Evolutionary conservation across 2,329 filamentous ascomycete species (phyloP).

Genomic region (Fusarium anthophilum): DNA sequence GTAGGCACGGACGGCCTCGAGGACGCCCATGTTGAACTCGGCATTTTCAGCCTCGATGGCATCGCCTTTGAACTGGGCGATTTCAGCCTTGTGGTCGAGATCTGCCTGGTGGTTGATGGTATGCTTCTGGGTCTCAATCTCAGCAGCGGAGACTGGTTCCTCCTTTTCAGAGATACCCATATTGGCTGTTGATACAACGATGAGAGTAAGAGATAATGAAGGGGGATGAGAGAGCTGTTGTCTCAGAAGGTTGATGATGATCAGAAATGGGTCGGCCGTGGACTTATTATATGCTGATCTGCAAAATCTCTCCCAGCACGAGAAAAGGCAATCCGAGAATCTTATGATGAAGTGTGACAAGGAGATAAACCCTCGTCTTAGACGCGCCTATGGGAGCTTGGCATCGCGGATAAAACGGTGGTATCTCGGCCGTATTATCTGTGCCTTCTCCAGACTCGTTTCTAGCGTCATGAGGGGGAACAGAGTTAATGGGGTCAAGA

Average conservation of each 20-base stretch:
- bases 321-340: neutral
- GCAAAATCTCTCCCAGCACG: neutral
- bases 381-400: constrained; percentile 4
- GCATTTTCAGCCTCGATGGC: constrained; percentile 1
- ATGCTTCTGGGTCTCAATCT: neutral
- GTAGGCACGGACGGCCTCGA: neutral
- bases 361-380: neutral
- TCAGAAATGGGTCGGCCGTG: neutral
- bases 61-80: neutral
- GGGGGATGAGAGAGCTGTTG: neutral
- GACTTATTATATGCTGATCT: neutral
- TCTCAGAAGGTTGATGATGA: neutral
- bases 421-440: neutral
- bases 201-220: neutral
- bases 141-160: neutral
- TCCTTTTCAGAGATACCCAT: neutral
- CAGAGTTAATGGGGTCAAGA: neutral
- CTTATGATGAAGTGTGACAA: neutral
- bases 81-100: neutral
- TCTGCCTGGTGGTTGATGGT: neutral
- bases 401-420: neutral
- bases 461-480: neutral
- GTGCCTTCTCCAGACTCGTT: neutral
- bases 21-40: constrained; percentile 1
- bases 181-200: neutral